Evolutionary conservation across 768 basidiomycete genomes (phyloP), one percentile per base, ranked within the genome.

Genomic region (Pleurotus pulmonarius): DNA sequence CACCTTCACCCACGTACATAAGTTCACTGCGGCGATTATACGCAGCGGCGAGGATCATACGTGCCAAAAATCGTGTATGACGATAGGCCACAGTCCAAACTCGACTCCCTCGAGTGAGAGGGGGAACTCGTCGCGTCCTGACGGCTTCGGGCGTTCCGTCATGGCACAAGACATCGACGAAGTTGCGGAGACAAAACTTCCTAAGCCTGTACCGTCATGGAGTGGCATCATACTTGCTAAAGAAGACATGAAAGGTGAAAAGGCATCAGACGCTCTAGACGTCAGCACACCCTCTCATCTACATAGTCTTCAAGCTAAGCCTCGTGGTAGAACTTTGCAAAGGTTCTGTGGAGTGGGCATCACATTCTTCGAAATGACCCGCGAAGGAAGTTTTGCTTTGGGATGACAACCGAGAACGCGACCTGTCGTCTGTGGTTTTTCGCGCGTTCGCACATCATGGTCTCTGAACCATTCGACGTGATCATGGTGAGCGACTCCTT

Each of bases 311-410:
- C 2, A 40, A 40, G 39, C 39, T 40, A 40, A 40, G 39, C 11
- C 1, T 11, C 39, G 26, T 44, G 15, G 60, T 58, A 59, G 60
- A 29, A 56, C 55, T 38, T 25, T 13, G 7, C 61, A 37, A 56
- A 71, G 60, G 53, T 70, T 1, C 52, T 72, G 24, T 68, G 66
- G 67, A 63, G 59, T 44, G 41, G 67, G 15, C 59, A 65, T 20
- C 59, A 66, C 13, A 62, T 64, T 43, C 67, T 73, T 67, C 57
- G 59, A 1, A 58, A 65, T 41, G 72, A 73, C 53, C 65, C 60
- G 0, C 54, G 64, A 34, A 56, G 64, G 4, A 53, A 65, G 3
- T 66, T 68, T 25, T 55, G 60, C 2, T 63, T 67, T 18, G 70
- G 69, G 0, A 63, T 71, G 18, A 70, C 65, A 0, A 55, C 70